phyloP scores from a whole-genome alignment of 495 filamentous ascomycete species.

The Penicillium pancosmium region DNA sequence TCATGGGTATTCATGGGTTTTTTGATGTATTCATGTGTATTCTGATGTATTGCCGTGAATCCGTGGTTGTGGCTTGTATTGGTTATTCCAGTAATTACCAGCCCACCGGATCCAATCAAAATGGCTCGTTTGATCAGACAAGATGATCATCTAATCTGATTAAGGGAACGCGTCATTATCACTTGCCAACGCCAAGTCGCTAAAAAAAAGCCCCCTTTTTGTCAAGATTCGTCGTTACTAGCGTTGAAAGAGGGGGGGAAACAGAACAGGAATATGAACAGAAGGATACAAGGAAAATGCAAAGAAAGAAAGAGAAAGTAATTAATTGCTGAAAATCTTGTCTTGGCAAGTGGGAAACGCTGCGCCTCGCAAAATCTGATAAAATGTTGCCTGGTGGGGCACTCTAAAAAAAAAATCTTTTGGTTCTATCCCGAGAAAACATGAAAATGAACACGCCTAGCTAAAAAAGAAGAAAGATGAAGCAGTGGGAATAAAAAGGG shows the following conservation, averaged over 20 bases:
- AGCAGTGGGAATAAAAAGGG: not conserved
- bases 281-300: not conserved
- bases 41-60: not conserved
- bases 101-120: not conserved
- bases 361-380: conserved; percentile 14
- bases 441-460: not conserved
- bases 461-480: not conserved
- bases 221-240: not conserved
- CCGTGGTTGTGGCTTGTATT: not conserved
- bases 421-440: not conserved
- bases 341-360: not conserved
- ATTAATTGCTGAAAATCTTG: not conserved
- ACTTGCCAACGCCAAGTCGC: conserved; percentile 8
- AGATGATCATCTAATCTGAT: conserved; percentile 43
- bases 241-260: not conserved
- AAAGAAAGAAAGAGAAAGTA: not conserved
- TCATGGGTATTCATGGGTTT: not conserved
- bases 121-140: conserved; percentile 28
- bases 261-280: no score
- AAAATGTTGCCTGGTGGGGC: conserved; percentile 8
- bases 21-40: not conserved
- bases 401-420: conserved; percentile 1
- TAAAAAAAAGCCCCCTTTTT: not conserved
- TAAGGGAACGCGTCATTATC: conserved; percentile 2
- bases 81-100: not conserved